A percentile compares a stretch with the other conserved stretches of the same genome.
These are phyloP conservation scores for Fraxinus sp. DNA, from an alignment of 305 asterid species.

Conservation along the genomic window DNA sequence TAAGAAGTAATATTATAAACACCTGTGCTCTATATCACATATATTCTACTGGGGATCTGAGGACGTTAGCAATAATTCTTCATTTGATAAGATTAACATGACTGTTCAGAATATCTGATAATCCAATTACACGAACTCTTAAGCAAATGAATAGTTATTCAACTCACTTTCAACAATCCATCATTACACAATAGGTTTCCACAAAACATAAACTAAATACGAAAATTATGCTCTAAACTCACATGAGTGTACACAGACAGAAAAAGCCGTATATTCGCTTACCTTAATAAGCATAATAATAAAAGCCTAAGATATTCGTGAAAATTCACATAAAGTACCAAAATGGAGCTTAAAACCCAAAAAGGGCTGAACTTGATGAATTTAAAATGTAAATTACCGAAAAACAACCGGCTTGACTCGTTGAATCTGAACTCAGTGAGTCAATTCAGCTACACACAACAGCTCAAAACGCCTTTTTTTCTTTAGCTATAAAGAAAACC, in stretches of 20 bases:
- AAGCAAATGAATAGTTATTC: constrained; percentile 1
- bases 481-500: neutral
- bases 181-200: neutral
- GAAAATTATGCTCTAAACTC: neutral
- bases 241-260: neutral
- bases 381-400: constrained; percentile 2
- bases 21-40: neutral
- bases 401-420: constrained; percentile 8
- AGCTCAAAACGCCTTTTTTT: neutral
- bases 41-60: neutral
- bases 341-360: neutral
- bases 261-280: neutral
- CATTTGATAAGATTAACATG: neutral
- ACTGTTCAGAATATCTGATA: neutral
- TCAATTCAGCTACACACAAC: constrained; percentile 3
- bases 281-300: neutral
- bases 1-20: neutral
- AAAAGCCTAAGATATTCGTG: neutral
- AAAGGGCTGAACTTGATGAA: neutral
- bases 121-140: neutral
- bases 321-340: neutral
- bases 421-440: constrained; percentile 1
- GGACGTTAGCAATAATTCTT: neutral
- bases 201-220: neutral
- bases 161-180: neutral